Evolutionary conservation across 2,329 filamentous ascomycete genomes (phyloP).

Genomic region (Cryoendolithus antarcticus): DNA sequence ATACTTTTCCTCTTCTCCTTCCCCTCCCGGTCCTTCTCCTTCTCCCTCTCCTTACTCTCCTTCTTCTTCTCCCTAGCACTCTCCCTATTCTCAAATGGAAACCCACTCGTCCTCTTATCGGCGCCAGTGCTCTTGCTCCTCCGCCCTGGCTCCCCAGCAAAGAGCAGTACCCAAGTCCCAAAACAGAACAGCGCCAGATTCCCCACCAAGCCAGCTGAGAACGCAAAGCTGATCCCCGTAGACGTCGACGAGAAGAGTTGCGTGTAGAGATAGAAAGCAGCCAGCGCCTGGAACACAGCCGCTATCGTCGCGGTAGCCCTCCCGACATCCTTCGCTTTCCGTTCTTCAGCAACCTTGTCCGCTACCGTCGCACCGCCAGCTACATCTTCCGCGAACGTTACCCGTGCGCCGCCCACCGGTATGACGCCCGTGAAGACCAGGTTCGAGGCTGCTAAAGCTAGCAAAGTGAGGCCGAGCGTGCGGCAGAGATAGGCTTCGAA

Average conservation of each 20-base stretch:
- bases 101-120: conserved; percentile 54
- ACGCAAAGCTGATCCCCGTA: conserved; percentile 38
- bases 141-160: conserved; percentile 41
- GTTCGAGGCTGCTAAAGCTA: conserved; percentile 51
- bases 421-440: conserved; percentile 59
- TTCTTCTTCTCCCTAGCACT: conserved; percentile 20
- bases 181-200: conserved; percentile 46
- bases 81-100: conserved; percentile 48
- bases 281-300: conserved; percentile 37
- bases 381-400: no score
- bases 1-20: no score
- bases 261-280: conserved; percentile 56
- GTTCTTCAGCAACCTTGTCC: no score
- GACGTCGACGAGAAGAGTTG: conserved; percentile 37
- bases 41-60: conserved; percentile 13
- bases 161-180: conserved; percentile 53
- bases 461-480: conserved; percentile 53
- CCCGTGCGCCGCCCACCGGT: conserved; percentile 36
- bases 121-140: conserved; percentile 52
- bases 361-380: no score
- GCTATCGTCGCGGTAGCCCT: conserved; percentile 4
- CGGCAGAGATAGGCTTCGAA: conserved; percentile 65
- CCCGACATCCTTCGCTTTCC: conserved; percentile 1
- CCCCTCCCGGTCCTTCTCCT: no score
- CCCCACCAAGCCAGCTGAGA: conserved; percentile 47